phyloP scores from a whole-genome alignment of 2,329 filamentous ascomycete genomes.

The Monosporascus sp. region DNA sequence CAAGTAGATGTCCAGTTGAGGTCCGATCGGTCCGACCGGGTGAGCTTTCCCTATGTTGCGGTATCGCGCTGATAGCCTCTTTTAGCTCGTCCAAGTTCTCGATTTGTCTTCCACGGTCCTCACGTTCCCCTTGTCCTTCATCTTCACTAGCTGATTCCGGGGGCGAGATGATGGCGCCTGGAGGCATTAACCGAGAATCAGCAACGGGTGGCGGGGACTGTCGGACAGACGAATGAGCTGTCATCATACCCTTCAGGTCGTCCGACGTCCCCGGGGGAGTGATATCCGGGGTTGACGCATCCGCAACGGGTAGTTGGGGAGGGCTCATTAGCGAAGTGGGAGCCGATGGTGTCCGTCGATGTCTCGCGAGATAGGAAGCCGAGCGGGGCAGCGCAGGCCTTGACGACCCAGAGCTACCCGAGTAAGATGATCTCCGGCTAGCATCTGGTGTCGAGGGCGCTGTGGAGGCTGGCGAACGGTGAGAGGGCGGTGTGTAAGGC shows the following conservation, averaged over 20 bases:
- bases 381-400: slow-evolving; percentile 57
- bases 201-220: slow-evolving; percentile 81
- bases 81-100: slow-evolving; percentile 64
- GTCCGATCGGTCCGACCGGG: slow-evolving; percentile 37
- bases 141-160: slow-evolving; percentile 89
- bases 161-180: slow-evolving; percentile 82
- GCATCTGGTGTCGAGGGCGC: slow-evolving; percentile 49
- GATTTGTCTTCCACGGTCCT: slow-evolving; percentile 39
- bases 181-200: slow-evolving; percentile 66
- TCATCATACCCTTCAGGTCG: slow-evolving; percentile 41
- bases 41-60: slow-evolving; percentile 57
- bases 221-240: slow-evolving; percentile 54
- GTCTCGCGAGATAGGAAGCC: slow-evolving; percentile 59
- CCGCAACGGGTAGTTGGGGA: slow-evolving; percentile 4
- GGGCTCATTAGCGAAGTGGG: slow-evolving; percentile 20
- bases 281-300: slow-evolving; percentile 32
- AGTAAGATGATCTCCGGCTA: slow-evolving; percentile 54
- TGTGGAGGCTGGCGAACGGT: slow-evolving; percentile 57
- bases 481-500: slow-evolving; percentile 82
- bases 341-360: slow-evolving; percentile 54
- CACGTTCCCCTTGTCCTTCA: slow-evolving; percentile 50
- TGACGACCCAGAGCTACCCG: slow-evolving; percentile 28
- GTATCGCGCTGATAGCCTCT: slow-evolving; percentile 76
- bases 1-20: slow-evolving; percentile 30
- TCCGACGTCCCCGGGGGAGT: slow-evolving; percentile 47